Percentiles rank a stretch among this genome's conserved stretches.
These are phyloP conservation scores for Podospora conica DNA, from an alignment of 495 filamentous ascomycete genomes.

Conservation along the genomic window DNA sequence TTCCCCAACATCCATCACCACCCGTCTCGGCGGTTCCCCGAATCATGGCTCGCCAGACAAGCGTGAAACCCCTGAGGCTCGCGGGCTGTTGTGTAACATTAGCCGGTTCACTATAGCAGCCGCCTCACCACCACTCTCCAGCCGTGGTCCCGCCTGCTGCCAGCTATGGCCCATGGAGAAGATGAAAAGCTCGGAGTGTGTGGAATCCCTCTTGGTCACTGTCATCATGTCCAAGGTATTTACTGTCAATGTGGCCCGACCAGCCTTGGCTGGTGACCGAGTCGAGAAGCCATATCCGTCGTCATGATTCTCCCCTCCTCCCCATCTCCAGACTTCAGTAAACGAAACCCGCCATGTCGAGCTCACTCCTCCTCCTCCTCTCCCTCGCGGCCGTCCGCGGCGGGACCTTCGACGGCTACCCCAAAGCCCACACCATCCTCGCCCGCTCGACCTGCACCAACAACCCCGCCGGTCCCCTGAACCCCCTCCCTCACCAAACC, in stretches of 20 bases:
- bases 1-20: background rate
- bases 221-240: background rate
- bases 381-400: background rate
- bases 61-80: background rate
- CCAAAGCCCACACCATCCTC: background rate
- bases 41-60: background rate
- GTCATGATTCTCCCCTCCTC: background rate
- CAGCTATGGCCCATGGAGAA: background rate
- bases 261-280: background rate
- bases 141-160: background rate
- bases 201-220: background rate
- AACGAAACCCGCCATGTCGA: background rate
- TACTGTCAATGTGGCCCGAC: background rate
- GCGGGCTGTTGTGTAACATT: background rate
- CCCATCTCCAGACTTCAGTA: background rate
- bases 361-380: background rate
- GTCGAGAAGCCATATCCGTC: background rate
- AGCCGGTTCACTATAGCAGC: background rate
- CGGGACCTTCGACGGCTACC: background rate
- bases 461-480: slow-evolving; percentile 21
- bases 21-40: background rate
- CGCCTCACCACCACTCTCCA: background rate
- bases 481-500: background rate
- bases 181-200: background rate
- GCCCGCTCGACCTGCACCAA: background rate